Evolutionary conservation across 2,329 filamentous ascomycete species (phyloP), one percentile per base, ranked within the genome.

Genomic region (Cadophora sp.): DNA sequence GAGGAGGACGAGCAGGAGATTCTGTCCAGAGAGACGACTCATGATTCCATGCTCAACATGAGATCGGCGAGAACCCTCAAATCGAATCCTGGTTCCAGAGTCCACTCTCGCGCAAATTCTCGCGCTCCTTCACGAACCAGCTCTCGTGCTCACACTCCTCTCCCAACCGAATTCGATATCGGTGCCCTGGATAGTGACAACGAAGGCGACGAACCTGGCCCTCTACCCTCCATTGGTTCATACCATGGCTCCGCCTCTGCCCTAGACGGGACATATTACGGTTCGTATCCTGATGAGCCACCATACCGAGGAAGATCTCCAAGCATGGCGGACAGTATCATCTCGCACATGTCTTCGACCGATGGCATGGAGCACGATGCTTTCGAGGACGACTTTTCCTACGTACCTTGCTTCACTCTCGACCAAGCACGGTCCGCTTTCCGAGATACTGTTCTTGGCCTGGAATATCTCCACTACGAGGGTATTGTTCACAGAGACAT

Each of bases 401-500:
- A 96, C 75, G 95, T 98, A 18, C 96, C 96, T 18, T 94, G 94
- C 80, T 92, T 99, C 80, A 97, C 95, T 0, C 85, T 97, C 43
- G 87, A 91, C 30, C 89, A 95, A 77, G 91, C 94, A 16, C 89
- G 94, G 36, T 89, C 88, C 45, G 91, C 93, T 0, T 98, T 99
- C 79, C 87, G 95, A 71, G 96, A 99, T 78, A 97, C 95, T 0
- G 90, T 99, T 1, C 84, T 98, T 45, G 96, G 96, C 4, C 81
- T 99, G 22, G 94, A 99, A 77, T 99, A 98, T 77, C 84, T 99
- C 41, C 92, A 96, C 76, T 95, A 93, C 73, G 90, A 94, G 76
- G 92, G 92, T 18, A 92, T 95, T 53, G 91, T 94, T 30, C 92
- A 95, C 75, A 88, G 92, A 59, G 92, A 95, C 75, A 94, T 95